A percentile compares a stretch with the other conserved stretches of the same genome.
Conservation (phyloP, 495 filamentous ascomycete species). For the Penicillium bovifimosum region DNA sequence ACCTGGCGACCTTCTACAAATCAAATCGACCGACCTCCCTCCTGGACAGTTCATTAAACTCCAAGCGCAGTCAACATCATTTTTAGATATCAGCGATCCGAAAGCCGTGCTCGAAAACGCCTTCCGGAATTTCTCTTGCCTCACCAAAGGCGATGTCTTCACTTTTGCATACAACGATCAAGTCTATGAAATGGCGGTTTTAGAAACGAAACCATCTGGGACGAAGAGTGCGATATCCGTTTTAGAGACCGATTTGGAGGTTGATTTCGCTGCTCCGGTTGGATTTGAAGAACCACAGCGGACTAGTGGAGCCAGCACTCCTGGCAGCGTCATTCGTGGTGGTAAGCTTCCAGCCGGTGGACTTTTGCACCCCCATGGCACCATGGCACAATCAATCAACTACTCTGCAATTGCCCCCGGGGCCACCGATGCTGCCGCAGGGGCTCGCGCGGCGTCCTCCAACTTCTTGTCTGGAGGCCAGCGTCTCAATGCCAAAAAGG, state of each 20-base stretch:
- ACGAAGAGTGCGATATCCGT: constrained; percentile 78
- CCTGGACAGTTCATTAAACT: constrained; percentile 89
- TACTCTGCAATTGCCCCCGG: constrained; percentile 89
- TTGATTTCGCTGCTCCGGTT: constrained; percentile 90
- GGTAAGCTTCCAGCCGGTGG: constrained; percentile 62
- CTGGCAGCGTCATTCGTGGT: constrained; percentile 55
- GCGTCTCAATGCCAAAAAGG: constrained; percentile 72
- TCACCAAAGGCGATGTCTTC: constrained; percentile 89
- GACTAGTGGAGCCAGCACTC: constrained; percentile 58
- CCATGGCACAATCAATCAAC: constrained; percentile 96
- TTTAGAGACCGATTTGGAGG: constrained; percentile 88
- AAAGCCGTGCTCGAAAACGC: constrained; percentile 97
- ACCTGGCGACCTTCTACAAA: constrained; percentile 87
- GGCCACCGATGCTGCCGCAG: constrained; percentile 54
- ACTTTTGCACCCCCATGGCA: constrained; percentile 72
- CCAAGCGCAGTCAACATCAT: constrained; percentile 83
- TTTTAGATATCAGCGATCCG: constrained; percentile 93
- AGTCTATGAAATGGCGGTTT: constrained; percentile 82
- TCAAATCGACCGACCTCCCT: constrained; percentile 88
- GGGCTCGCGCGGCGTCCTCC: constrained; percentile 61
- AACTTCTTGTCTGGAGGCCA: constrained; percentile 75
- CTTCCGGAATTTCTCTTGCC: constrained; percentile 88
- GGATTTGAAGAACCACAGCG: constrained; percentile 81
- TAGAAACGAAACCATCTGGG: constrained; percentile 83
- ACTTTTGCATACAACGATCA: constrained; percentile 94